Percentiles rank a stretch among this genome's conserved stretches.
These are phyloP conservation scores for Sugiyamaella lignohabitans DNA, from an alignment of 805 yeast species.

Conservation along the genomic window DNA sequence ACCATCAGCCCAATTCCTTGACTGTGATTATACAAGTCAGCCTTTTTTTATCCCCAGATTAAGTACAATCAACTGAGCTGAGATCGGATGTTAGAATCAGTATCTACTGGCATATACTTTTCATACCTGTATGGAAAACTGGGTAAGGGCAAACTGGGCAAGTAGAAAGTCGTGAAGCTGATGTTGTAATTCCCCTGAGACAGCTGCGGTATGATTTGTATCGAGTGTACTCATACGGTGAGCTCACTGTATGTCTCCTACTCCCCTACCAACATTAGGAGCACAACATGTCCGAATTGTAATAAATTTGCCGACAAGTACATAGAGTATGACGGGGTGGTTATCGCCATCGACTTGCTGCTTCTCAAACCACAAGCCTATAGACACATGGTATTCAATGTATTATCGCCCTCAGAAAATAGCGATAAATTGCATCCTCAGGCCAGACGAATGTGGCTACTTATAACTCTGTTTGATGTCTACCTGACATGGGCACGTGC, in stretches of 20 bases:
- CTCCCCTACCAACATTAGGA: slow-evolving; percentile 69
- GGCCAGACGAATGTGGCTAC: slow-evolving; percentile 46
- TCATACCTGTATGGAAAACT: too few relatives aligned
- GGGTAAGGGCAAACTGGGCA: too few relatives aligned
- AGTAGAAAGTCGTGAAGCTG: too few relatives aligned
- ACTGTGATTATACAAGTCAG: too few relatives aligned
- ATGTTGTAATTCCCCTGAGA: too few relatives aligned
- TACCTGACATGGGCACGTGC: slow-evolving; percentile 89
- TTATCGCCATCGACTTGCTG: slow-evolving; percentile 75
- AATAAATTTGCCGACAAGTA: slow-evolving; percentile 77
- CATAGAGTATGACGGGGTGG: slow-evolving; percentile 80
- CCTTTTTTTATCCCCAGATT: too few relatives aligned
- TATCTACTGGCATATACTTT: too few relatives aligned
- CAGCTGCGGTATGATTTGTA: slow-evolving; percentile 96
- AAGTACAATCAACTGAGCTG: too few relatives aligned
- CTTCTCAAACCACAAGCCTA: slow-evolving; percentile 74
- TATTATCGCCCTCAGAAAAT: slow-evolving; percentile 29
- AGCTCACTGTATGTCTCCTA: slow-evolving; percentile 62
- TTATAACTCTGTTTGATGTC: slow-evolving; percentile 75
- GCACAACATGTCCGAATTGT: slow-evolving; percentile 72
- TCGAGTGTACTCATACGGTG: slow-evolving; percentile 72
- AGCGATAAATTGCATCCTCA: slow-evolving; percentile 16
- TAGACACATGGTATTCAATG: slow-evolving; percentile 78
- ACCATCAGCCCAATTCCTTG: too few relatives aligned
- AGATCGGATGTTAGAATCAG: too few relatives aligned